Evolutionary conservation across 2,329 filamentous ascomycete genomes (phyloP).

Genomic region (Aspergillus fumigatus): DNA sequence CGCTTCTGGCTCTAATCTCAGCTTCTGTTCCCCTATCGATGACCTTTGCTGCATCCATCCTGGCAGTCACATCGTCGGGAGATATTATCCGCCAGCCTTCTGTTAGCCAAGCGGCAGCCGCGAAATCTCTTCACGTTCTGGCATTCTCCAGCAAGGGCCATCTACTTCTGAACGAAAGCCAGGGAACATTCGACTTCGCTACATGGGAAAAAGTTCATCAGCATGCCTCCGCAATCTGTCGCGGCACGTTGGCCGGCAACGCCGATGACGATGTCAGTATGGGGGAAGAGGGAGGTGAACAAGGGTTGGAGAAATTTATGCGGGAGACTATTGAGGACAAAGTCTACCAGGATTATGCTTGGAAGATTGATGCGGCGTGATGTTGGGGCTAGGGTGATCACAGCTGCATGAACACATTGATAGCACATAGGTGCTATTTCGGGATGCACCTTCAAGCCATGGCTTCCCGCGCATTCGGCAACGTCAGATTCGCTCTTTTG

Average conservation of each 20-base stretch:
- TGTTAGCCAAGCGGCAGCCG: conserved; percentile 56
- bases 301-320: conserved; percentile 55
- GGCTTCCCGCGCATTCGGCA: not conserved
- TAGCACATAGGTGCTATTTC: not conserved
- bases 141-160: conserved; percentile 72
- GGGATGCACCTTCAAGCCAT: not conserved
- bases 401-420: not conserved
- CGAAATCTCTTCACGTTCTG: conserved; percentile 74
- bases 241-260: conserved; percentile 36
- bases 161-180: conserved; percentile 73
- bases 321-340: conserved; percentile 59
- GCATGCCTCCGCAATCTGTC: conserved; percentile 63
- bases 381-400: not conserved
- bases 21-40: conserved; percentile 75
- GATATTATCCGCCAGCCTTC: conserved; percentile 57
- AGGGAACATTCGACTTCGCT: conserved; percentile 69
- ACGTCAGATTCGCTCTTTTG: not conserved
- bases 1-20: conserved; percentile 72
- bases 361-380: conserved; percentile 37
- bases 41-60: conserved; percentile 61
- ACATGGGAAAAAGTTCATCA: conserved; percentile 71
- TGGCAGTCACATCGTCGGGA: conserved; percentile 51
- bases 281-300: conserved; percentile 38
- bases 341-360: conserved; percentile 39
- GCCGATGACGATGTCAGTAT: conserved; percentile 41